Conservation (phyloP, 129 eudicot genomes). For the Deinandra increscens region DNA sequence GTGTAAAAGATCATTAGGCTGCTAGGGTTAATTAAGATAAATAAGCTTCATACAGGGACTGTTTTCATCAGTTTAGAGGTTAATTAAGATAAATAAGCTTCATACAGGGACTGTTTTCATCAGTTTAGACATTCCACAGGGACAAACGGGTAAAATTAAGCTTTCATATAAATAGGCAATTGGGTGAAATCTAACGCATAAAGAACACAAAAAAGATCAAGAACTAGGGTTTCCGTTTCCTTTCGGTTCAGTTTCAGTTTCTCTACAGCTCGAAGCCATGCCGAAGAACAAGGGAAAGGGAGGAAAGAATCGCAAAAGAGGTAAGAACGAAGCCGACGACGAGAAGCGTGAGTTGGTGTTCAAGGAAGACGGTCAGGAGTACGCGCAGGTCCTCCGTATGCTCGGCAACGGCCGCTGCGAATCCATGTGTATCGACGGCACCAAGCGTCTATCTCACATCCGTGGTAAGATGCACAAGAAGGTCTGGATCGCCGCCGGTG, state of each 20-base stretch:
- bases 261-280: slow-evolving; percentile 24
- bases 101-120: not conserved
- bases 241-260: slow-evolving; percentile 16
- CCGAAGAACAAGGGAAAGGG: slow-evolving; percentile 54
- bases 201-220: not conserved
- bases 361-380: slow-evolving; percentile 43
- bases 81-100: no score
- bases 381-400: slow-evolving; percentile 42
- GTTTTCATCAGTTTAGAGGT: no score
- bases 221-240: slow-evolving; percentile 14
- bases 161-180: not conserved
- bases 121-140: not conserved
- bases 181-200: not conserved
- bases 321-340: slow-evolving; percentile 46
- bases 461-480: slow-evolving; percentile 50
- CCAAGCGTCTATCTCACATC: slow-evolving; percentile 40
- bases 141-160: not conserved
- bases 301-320: slow-evolving; percentile 43
- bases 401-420: slow-evolving; percentile 45
- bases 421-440: slow-evolving; percentile 48
- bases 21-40: no score
- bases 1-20: no score
- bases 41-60: no score
- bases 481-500: slow-evolving; percentile 46
- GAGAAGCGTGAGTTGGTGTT: slow-evolving; percentile 37